Conservation (phyloP, 306 rosid genomes). For the Fagus sylvatica region DNA sequence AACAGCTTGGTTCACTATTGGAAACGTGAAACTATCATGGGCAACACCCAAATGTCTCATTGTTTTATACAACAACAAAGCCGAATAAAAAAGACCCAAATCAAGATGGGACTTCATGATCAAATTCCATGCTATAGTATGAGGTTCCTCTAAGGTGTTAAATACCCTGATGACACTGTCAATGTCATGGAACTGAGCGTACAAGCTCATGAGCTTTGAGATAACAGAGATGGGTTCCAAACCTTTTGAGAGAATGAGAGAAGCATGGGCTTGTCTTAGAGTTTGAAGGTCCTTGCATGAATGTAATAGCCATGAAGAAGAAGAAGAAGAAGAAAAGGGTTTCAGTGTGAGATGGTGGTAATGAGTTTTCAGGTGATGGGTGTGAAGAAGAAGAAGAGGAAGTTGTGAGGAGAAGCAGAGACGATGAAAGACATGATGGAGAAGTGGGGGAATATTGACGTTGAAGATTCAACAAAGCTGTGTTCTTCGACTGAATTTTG, state of each 20-base stretch:
- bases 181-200: slow-evolving; percentile 36
- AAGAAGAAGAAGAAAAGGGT: not conserved
- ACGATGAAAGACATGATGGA: slow-evolving; percentile 36
- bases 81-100: slow-evolving; percentile 33
- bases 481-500: too few species aligned
- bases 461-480: too few species aligned
- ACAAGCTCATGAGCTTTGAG: slow-evolving; percentile 27
- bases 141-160: slow-evolving; percentile 19
- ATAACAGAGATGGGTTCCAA: slow-evolving; percentile 11
- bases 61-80: slow-evolving; percentile 36
- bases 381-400: slow-evolving; percentile 38
- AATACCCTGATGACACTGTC: slow-evolving; percentile 33
- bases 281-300: slow-evolving; percentile 35
- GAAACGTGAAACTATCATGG: slow-evolving; percentile 49
- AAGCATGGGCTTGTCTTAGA: slow-evolving; percentile 36
- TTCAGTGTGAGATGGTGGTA: too few species aligned
- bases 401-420: slow-evolving; percentile 10
- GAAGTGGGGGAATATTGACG: slow-evolving; percentile 28
- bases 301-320: slow-evolving; percentile 6
- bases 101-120: slow-evolving; percentile 40
- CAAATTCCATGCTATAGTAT: slow-evolving; percentile 45
- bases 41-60: slow-evolving; percentile 45
- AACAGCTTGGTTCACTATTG: slow-evolving; percentile 38
- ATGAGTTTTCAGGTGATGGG: slow-evolving; percentile 47
- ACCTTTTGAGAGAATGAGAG: slow-evolving; percentile 33